phyloP scores from a whole-genome alignment of 331 rosid species.

The Rosa hybrid region DNA sequence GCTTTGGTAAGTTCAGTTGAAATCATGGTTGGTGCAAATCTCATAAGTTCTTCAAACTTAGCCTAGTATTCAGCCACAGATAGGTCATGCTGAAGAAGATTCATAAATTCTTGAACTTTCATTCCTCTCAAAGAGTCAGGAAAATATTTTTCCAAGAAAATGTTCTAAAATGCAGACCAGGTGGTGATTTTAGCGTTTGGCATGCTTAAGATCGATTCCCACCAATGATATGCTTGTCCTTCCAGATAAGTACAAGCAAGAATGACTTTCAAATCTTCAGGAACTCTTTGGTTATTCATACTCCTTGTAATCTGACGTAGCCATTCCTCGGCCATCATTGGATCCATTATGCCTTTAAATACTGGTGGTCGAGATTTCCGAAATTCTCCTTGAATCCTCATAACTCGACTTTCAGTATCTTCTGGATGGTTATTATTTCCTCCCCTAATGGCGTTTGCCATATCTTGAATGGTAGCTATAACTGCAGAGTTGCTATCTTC shows the following conservation, averaged over 20 bases:
- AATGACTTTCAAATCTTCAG: background rate
- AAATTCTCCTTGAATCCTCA: background rate
- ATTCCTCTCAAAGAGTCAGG: no score
- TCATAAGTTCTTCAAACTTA: no score
- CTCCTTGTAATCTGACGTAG: background rate
- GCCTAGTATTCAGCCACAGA: no score
- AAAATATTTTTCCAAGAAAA: no score
- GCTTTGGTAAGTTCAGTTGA: no score
- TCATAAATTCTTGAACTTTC: no score
- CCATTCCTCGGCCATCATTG: background rate
- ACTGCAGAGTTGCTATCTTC: background rate
- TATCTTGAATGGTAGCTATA: background rate
- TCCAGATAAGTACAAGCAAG: background rate
- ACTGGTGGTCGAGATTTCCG: background rate
- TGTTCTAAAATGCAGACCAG: no score
- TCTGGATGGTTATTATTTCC: background rate
- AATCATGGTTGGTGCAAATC: no score
- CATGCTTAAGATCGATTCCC: background rate
- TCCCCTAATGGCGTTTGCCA: background rate
- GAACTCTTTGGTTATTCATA: background rate
- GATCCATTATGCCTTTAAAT: background rate
- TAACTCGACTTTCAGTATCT: background rate
- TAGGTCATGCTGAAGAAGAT: no score
- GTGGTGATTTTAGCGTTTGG: no score
- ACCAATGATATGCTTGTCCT: background rate